Evolutionary conservation across 495 filamentous ascomycete species (phyloP).

Genomic region (Friedmanniomyces endolithicus): DNA sequence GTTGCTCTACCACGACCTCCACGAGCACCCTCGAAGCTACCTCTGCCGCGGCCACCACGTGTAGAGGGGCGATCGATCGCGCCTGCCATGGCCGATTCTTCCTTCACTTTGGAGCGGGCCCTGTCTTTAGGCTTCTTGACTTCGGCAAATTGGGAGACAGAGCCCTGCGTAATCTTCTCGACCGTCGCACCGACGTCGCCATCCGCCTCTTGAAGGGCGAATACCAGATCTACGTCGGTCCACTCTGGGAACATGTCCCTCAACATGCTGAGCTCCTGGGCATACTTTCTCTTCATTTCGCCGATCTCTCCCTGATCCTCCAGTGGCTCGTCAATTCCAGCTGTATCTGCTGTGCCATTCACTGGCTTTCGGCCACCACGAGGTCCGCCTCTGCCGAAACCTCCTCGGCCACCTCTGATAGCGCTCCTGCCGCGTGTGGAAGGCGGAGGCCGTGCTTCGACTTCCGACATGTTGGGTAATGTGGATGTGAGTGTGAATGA

Average conservation of each 20-base stretch:
- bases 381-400: constrained; percentile 58
- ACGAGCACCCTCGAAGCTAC: constrained; percentile 52
- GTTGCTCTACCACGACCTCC: constrained; percentile 55
- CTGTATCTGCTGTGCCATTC: constrained; percentile 52
- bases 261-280: constrained; percentile 56
- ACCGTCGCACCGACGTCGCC: constrained; percentile 76
- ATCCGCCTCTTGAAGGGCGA: constrained; percentile 80
- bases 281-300: constrained; percentile 80
- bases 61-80: constrained; percentile 28
- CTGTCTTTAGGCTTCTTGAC: constrained; percentile 81
- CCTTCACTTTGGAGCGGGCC: constrained; percentile 71
- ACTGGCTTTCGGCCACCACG: constrained; percentile 48
- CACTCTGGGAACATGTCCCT: constrained; percentile 87
- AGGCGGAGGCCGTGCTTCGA: constrained; percentile 57
- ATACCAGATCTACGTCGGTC: constrained; percentile 84
- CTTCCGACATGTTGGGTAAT: constrained; percentile 70
- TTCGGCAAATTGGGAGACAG: constrained; percentile 86
- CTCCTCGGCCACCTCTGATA: constrained; percentile 69
- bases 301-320: constrained; percentile 87
- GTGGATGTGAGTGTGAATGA: not conserved
- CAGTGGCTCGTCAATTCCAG: constrained; percentile 38
- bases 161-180: constrained; percentile 81
- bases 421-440: constrained; percentile 71
- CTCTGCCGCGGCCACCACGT: constrained; percentile 55
- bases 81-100: constrained; percentile 41